Percentiles rank a stretch among this genome's conserved stretches.
Conservation (phyloP, 139 green algal species). For the Ettlia oleoabundans region DNA sequence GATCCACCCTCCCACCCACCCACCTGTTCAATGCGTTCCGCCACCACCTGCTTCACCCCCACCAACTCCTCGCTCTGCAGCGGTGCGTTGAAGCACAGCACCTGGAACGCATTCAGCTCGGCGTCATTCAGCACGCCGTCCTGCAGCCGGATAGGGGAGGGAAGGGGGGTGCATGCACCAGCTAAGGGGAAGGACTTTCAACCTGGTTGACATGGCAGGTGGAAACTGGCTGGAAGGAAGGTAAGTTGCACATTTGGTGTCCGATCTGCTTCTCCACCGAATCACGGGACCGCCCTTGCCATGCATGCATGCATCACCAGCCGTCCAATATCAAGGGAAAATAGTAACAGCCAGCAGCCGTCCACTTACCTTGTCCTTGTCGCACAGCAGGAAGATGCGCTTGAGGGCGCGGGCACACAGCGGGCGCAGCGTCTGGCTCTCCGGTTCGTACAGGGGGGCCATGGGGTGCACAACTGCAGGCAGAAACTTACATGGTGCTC, state of each 20-base stretch:
- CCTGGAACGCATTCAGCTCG: constrained; percentile 91
- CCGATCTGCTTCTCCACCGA: too few relatives aligned
- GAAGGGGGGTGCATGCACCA: neutral
- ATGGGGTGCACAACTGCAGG: constrained; percentile 91
- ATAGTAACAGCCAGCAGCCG: too few relatives aligned
- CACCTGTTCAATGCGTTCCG: constrained; percentile 72
- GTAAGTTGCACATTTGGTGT: too few relatives aligned
- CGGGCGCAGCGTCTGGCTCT: constrained; percentile 58
- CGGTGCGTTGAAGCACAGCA: constrained; percentile 75
- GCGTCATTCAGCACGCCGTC: constrained; percentile 78
- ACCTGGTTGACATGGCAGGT: too few relatives aligned
- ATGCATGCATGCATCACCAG: too few relatives aligned
- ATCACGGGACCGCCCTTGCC: too few relatives aligned
- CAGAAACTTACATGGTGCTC: constrained; percentile 67
- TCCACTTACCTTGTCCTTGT: constrained; percentile 70
- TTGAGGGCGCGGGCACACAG: constrained; percentile 80
- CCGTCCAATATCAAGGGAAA: too few relatives aligned
- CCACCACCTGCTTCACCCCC: constrained; percentile 89
- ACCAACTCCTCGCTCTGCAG: constrained; percentile 83
- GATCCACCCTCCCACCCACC: neutral
- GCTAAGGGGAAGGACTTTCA: too few relatives aligned
- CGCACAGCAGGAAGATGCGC: constrained; percentile 88
- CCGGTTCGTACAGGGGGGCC: constrained; percentile 84
- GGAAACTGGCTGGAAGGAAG: too few relatives aligned
- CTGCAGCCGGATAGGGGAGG: constrained; percentile 23